Evolutionary conservation across 1,284 basidiomycete species (phyloP), one percentile per base, ranked within the genome.

Genomic region (Limonomyces culmigenus): DNA sequence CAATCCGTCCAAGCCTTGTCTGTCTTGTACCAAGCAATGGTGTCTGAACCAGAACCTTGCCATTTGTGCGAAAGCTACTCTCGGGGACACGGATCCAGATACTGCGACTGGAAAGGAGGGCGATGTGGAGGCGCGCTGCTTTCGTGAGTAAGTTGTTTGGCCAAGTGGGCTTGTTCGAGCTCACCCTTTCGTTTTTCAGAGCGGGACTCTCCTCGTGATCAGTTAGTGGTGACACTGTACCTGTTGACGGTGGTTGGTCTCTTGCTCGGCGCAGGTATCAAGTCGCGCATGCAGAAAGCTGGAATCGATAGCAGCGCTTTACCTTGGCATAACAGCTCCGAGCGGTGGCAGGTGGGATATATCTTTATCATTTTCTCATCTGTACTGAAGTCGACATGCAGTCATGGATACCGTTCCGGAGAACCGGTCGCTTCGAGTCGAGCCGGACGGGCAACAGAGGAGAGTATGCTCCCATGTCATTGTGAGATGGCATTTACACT

Each of bases 81-180:
- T 88, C 23, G 89, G 87, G 19, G 81, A 88, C 47, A 76, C 83
- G 25, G 74, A 96, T 56, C 81, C 78, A 16, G 89, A 96, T 54
- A 88, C 81, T 15, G 88, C 83, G 5, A 92, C 88, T 2, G 91
- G 91, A n/a, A 89, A 87, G 48, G 91, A 93, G 52, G 89, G 89
- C 17, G 89, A 95, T 54, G 86, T 96, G 25, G 85, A 92, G 59
- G 89, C 89, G 41, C 67, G 86, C 51, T 96, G 91, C 63, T 95
- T 95, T 58, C 87, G 89, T 92, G 57, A 49, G 88, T 72, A 38
- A 45, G 38, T 44, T 45, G 41, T 43, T 50, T 45, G 44, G 42
- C 40, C 36, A 41, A 39, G 19, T 16, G 14, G 6, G 3, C 36
- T 19, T n/a, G 13, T 16, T 25, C 19, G 12, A 27, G 14, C 13